These are phyloP conservation scores for Circinella umbellata DNA, from an alignment of 371 early-diverging fungal species.

Conservation along the genomic window DNA sequence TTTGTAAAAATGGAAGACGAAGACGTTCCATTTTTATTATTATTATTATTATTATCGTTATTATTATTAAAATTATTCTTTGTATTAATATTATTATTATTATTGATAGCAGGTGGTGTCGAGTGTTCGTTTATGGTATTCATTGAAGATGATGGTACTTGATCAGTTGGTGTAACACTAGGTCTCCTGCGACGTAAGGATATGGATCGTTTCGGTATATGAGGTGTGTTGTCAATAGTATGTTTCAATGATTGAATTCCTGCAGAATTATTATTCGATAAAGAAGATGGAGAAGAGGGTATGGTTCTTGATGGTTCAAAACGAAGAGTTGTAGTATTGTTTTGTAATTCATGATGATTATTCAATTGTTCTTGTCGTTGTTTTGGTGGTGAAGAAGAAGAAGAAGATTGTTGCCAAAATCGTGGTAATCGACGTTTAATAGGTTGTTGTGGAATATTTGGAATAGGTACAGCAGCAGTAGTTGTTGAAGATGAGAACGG, in stretches of 20 bases:
- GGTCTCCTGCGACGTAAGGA: conserved; percentile 5
- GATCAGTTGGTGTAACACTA: conserved; percentile 6
- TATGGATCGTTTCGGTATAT: neutral
- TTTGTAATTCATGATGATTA: neutral
- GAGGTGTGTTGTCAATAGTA: neutral
- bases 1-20: neutral
- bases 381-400: neutral
- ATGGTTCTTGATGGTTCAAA: neutral
- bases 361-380: neutral
- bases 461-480: neutral
- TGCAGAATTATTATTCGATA: neutral
- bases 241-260: neutral
- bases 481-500: neutral
- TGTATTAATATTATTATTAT: neutral
- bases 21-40: too few relatives aligned
- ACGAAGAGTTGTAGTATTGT: neutral
- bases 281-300: neutral
- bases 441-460: neutral
- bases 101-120: too few relatives aligned
- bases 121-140: neutral
- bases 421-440: neutral
- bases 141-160: neutral
- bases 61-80: neutral
- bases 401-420: conserved; percentile 6
- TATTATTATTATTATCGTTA: too few relatives aligned